A percentile compares a stretch with the other conserved stretches of the same genome.
phyloP scores from a whole-genome alignment of 1,139 yeast genomes.

The Yamadazyma blattariae region DNA sequence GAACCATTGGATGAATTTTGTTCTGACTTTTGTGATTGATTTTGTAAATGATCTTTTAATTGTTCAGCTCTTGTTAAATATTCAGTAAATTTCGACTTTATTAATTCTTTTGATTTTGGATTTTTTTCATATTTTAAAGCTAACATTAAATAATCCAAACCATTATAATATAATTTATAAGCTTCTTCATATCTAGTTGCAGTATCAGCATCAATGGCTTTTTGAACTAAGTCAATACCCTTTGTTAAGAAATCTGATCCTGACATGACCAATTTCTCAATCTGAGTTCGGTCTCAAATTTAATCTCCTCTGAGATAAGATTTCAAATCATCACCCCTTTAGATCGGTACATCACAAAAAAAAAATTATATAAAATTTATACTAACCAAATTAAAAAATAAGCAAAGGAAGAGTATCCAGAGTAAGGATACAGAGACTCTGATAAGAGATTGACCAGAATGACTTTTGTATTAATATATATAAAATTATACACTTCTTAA shows the following conservation, averaged over 20 bases:
- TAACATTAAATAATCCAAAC: slow-evolving; percentile 90
- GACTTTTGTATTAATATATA: slow-evolving; percentile 5
- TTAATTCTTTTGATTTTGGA: slow-evolving; percentile 81
- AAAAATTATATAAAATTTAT: no score
- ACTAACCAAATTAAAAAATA: no score
- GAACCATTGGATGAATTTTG: slow-evolving; percentile 51
- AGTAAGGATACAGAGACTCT: no score
- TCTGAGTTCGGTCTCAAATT: no score
- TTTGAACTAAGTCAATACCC: slow-evolving; percentile 90
- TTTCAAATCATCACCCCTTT: no score
- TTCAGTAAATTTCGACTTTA: slow-evolving; percentile 86
- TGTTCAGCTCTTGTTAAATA: slow-evolving; percentile 93
- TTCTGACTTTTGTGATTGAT: slow-evolving; percentile 50
- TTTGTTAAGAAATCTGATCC: slow-evolving; percentile 73
- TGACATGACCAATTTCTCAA: slow-evolving; percentile 10
- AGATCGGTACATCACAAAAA: not conserved
- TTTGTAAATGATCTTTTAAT: slow-evolving; percentile 83
- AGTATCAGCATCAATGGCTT: slow-evolving; percentile 93
- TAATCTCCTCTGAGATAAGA: no score
- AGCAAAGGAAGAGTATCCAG: no score
- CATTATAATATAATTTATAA: slow-evolving; percentile 86
- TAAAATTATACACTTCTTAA: slow-evolving; percentile 44
- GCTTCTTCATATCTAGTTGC: slow-evolving; percentile 93
- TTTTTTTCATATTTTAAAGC: slow-evolving; percentile 96
- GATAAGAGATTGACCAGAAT: no score